Evolutionary conservation across 768 basidiomycete species (phyloP).

Genomic region (Strobilomyces dryophilus): DNA sequence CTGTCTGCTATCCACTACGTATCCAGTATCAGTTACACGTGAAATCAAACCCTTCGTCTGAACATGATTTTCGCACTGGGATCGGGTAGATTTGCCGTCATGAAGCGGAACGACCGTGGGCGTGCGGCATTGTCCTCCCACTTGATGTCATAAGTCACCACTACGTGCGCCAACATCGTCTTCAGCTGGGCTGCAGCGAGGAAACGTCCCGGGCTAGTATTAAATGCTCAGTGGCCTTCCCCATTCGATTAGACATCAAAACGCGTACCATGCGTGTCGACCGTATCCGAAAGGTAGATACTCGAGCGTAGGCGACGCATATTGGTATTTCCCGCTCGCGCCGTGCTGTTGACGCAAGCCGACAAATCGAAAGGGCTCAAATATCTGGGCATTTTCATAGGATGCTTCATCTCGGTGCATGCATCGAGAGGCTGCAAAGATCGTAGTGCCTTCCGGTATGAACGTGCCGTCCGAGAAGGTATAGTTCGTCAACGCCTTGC

Average conservation of each 20-base stretch:
- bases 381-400: slow-evolving; percentile 25
- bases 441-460: slow-evolving; percentile 30
- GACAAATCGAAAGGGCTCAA: slow-evolving; percentile 12
- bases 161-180: slow-evolving; percentile 3
- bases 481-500: slow-evolving; percentile 31
- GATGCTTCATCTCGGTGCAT: slow-evolving; percentile 15
- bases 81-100: background rate
- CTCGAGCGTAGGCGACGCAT: slow-evolving; percentile 28
- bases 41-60: background rate
- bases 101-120: background rate
- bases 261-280: slow-evolving; percentile 8
- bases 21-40: too few species aligned
- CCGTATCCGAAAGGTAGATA: slow-evolving; percentile 33
- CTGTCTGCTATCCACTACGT: too few species aligned
- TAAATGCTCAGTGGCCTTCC: background rate
- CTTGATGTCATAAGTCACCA: slow-evolving; percentile 6
- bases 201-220: slow-evolving; percentile 18
- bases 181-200: slow-evolving; percentile 10
- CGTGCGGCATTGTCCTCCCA: background rate
- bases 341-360: slow-evolving; percentile 27
- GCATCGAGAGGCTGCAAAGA: slow-evolving; percentile 18
- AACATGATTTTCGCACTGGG: background rate
- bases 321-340: slow-evolving; percentile 31
- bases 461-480: slow-evolving; percentile 38
- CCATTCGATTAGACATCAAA: background rate